phyloP scores from a whole-genome alignment of 805 yeast species.

The Soucietia sequanensis region DNA sequence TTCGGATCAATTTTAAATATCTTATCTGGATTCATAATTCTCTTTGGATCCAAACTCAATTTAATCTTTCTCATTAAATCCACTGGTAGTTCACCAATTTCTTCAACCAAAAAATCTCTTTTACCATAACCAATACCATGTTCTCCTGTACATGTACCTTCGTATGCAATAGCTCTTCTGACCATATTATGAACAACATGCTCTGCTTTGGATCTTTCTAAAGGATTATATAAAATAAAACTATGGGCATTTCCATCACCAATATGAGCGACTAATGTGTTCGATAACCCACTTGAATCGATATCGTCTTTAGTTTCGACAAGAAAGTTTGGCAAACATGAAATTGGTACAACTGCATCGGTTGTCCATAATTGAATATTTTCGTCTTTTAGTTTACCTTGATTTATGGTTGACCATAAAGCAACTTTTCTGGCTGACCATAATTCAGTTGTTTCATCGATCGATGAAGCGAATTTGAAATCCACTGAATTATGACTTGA shows the following conservation, averaged over 20 bases:
- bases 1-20: slow-evolving; percentile 66
- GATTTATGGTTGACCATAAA: slow-evolving; percentile 37
- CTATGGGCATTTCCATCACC: slow-evolving; percentile 86
- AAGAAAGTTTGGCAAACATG: slow-evolving; percentile 62
- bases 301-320: slow-evolving; percentile 60
- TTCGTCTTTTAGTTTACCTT: slow-evolving; percentile 30
- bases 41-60: slow-evolving; percentile 65
- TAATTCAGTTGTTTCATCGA: slow-evolving; percentile 61
- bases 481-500: slow-evolving; percentile 38
- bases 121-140: slow-evolving; percentile 84
- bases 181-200: slow-evolving; percentile 26
- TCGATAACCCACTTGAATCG: slow-evolving; percentile 48
- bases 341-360: slow-evolving; percentile 81
- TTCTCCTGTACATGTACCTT: slow-evolving; percentile 85
- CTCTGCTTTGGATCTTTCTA: slow-evolving; percentile 43
- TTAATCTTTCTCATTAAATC: slow-evolving; percentile 72
- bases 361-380: slow-evolving; percentile 66
- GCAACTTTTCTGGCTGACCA: slow-evolving; percentile 79
- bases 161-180: slow-evolving; percentile 30
- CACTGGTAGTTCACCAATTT: slow-evolving; percentile 64
- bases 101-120: slow-evolving; percentile 56
- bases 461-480: slow-evolving; percentile 59
- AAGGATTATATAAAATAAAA: slow-evolving; percentile 56
- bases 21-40: slow-evolving; percentile 75
- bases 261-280: slow-evolving; percentile 73